Percentiles rank a stretch among this genome's conserved stretches.
Evolutionary conservation across 2,329 filamentous ascomycete genomes (phyloP).

Genomic region (Cladophialophora bantiana): DNA sequence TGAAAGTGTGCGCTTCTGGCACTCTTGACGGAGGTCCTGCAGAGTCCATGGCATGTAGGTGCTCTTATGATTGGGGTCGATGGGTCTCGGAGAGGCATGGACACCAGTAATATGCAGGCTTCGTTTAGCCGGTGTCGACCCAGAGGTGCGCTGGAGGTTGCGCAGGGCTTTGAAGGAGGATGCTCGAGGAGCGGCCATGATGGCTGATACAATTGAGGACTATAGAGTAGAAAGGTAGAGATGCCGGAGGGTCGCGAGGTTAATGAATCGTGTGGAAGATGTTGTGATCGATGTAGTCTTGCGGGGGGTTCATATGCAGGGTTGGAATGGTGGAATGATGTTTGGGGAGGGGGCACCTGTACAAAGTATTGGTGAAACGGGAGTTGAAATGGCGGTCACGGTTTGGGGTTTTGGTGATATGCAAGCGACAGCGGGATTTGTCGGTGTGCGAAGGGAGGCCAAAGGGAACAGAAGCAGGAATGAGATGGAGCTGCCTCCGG

Average conservation of each 20-base stretch:
- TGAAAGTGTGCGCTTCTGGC: slow-evolving; percentile 57
- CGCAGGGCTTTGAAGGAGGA: slow-evolving; percentile 55
- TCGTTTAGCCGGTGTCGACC: slow-evolving; percentile 52
- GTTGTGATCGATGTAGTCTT: slow-evolving; percentile 41
- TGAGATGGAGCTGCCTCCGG: not conserved
- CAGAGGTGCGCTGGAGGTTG: slow-evolving; percentile 46
- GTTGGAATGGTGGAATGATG: slow-evolving; percentile 2
- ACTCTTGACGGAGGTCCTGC: slow-evolving; percentile 59
- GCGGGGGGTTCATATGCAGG: slow-evolving; percentile 38
- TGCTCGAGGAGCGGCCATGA: slow-evolving; percentile 55
- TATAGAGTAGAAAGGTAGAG: slow-evolving; percentile 1
- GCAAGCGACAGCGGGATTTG: not conserved
- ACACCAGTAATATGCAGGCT: slow-evolving; percentile 67
- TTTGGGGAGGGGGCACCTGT: not conserved
- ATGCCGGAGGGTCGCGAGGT: slow-evolving; percentile 9
- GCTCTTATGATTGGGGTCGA: slow-evolving; percentile 59
- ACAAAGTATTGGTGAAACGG: slow-evolving; percentile 10
- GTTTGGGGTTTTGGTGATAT: not conserved
- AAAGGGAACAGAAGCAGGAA: slow-evolving; percentile 4
- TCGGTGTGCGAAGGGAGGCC: slow-evolving; percentile 14
- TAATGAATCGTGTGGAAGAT: slow-evolving; percentile 40
- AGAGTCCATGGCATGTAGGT: slow-evolving; percentile 60
- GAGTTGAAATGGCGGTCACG: slow-evolving; percentile 22
- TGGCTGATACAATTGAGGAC: slow-evolving; percentile 3
- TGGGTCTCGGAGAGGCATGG: slow-evolving; percentile 60